Conservation (phyloP, 257 asterid genomes). For the Scutellaria galericulata region DNA sequence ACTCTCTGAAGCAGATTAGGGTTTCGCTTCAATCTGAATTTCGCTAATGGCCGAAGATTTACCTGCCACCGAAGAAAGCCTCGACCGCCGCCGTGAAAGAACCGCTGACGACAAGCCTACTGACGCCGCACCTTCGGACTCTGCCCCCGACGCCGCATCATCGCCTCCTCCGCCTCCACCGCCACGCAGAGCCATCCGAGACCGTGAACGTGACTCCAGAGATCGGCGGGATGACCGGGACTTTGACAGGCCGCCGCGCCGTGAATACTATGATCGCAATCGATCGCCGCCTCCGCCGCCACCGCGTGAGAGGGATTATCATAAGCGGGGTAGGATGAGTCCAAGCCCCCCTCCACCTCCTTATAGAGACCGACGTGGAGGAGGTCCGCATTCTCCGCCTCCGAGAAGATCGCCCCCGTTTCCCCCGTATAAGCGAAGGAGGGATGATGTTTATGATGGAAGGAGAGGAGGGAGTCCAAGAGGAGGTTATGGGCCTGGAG, state of each 20-base stretch:
- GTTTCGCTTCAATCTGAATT: conserved; percentile 37
- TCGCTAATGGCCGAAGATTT: conserved; percentile 57
- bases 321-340: conserved; percentile 76
- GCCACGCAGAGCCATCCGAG: conserved; percentile 55
- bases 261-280: conserved; percentile 73
- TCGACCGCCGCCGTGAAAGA: conserved; percentile 43
- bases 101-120: conserved; percentile 40
- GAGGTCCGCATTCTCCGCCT: conserved; percentile 77
- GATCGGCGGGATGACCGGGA: conserved; percentile 89
- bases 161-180: conserved; percentile 73
- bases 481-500: conserved; percentile 85
- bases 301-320: conserved; percentile 62
- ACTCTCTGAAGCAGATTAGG: conserved; percentile 35
- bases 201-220: conserved; percentile 70
- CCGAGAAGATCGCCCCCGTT: conserved; percentile 66
- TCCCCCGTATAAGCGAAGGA: conserved; percentile 78
- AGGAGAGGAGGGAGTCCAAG: conserved; percentile 92
- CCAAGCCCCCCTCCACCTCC: conserved; percentile 93
- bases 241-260: conserved; percentile 66
- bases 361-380: conserved; percentile 76
- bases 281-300: conserved; percentile 80
- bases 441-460: conserved; percentile 78
- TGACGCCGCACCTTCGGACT: conserved; percentile 47
- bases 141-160: conserved; percentile 49
- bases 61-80: conserved; percentile 44